A percentile compares a stretch with the other conserved stretches of the same genome.
phyloP scores from a whole-genome alignment of 2,329 filamentous ascomycete genomes.

The Ascochyta fabae region DNA sequence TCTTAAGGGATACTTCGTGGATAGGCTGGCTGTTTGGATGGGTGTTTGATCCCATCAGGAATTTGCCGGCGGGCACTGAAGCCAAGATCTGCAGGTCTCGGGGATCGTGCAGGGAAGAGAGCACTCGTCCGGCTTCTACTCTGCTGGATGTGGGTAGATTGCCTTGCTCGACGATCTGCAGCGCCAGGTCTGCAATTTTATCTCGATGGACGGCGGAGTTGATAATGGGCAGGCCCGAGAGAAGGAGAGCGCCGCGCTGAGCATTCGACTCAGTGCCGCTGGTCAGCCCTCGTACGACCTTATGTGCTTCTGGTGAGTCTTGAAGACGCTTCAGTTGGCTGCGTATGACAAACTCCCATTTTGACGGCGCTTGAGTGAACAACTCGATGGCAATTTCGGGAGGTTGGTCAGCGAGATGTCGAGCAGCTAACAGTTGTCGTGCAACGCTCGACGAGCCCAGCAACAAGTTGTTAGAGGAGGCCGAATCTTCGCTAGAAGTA shows the following conservation, averaged over 20 bases:
- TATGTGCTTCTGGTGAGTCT: not conserved
- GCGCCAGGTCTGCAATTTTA: not conserved
- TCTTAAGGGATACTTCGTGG: not conserved
- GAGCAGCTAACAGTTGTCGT: not conserved
- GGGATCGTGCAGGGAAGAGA: conserved; percentile 3
- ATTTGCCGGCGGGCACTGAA: not conserved
- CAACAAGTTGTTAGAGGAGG: not conserved
- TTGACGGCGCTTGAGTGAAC: not conserved
- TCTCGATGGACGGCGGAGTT: not conserved
- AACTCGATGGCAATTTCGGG: not conserved
- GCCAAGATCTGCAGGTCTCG: not conserved
- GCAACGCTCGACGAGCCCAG: not conserved
- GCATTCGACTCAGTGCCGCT: not conserved
- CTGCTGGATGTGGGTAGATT: not conserved
- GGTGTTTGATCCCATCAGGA: conserved; percentile 3
- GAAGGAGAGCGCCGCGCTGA: not conserved
- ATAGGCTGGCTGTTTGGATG: conserved; percentile 1
- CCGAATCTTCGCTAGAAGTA: not conserved
- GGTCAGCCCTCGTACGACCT: not conserved
- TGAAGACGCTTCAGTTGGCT: not conserved
- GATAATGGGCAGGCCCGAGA: not conserved
- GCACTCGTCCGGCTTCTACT: not conserved
- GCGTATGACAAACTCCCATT: not conserved
- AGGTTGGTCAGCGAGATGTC: not conserved
- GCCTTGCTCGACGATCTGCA: not conserved